These are phyloP conservation scores for Vanilla planifolia DNA, from an alignment of 106 monocot species.

Conservation along the genomic window DNA sequence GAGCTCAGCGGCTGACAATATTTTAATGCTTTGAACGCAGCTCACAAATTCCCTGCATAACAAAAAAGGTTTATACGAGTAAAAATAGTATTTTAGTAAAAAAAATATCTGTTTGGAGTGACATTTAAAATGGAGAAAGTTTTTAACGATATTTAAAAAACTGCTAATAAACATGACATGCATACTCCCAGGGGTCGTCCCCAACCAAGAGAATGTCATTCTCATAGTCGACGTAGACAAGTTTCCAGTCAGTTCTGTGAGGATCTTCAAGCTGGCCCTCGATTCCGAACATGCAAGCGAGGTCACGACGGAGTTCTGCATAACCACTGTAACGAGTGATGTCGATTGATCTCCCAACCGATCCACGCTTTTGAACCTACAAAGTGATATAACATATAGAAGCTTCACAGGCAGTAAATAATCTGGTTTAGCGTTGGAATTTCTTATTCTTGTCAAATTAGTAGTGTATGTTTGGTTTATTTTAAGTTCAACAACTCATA, in stretches of 20 bases:
- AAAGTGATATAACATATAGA: not conserved
- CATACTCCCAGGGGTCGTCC: slow-evolving; percentile 98
- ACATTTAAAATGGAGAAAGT: too few relatives aligned
- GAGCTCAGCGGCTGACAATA: slow-evolving; percentile 66
- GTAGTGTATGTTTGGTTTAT: not conserved
- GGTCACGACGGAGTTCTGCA: slow-evolving; percentile 68
- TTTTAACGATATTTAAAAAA: not conserved
- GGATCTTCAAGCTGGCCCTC: slow-evolving; percentile 85
- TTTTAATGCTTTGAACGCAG: slow-evolving; percentile 91
- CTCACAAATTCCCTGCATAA: slow-evolving; percentile 67
- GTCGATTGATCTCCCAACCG: slow-evolving; percentile 91
- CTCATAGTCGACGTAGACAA: slow-evolving; percentile 91
- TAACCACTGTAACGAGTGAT: slow-evolving; percentile 73
- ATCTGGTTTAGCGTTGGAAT: not conserved
- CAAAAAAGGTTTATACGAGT: not conserved
- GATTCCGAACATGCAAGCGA: slow-evolving; percentile 87
- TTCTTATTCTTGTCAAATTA: not conserved
- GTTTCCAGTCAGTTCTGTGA: slow-evolving; percentile 78
- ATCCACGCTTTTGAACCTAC: slow-evolving; percentile 92
- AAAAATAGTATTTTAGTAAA: not conserved
- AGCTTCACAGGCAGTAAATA: not conserved
- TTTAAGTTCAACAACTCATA: not conserved
- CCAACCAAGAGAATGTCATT: slow-evolving; percentile 90
- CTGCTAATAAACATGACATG: not conserved
- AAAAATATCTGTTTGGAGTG: not conserved